phyloP scores from a whole-genome alignment of 1,139 yeast species.

The Protomyces inouyei region DNA sequence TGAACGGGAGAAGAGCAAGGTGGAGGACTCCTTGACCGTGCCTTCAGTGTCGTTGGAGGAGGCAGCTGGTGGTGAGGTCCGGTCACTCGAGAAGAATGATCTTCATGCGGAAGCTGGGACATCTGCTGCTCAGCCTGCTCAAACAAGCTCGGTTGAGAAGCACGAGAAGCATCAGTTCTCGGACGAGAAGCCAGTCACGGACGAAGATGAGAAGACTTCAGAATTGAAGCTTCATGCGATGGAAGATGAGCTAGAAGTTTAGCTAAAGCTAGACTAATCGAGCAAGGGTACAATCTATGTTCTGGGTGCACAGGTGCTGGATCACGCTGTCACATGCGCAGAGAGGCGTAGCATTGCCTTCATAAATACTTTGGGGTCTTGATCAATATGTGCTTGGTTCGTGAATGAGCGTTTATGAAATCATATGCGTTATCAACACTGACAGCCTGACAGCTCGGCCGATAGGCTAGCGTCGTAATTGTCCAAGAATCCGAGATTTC shows the following conservation, averaged over 20 bases:
- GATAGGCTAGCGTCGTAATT: too few species aligned
- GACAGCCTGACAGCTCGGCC: too few species aligned
- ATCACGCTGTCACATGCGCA: too few species aligned
- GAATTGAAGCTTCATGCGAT: neutral
- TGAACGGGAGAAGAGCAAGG: neutral
- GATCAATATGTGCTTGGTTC: too few species aligned
- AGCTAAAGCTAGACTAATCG: neutral
- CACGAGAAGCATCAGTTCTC: neutral
- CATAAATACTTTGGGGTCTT: too few species aligned
- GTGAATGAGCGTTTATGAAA: too few species aligned
- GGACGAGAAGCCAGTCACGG: neutral
- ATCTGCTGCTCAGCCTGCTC: neutral
- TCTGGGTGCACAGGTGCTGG: too few species aligned
- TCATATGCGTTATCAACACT: too few species aligned
- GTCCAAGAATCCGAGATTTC: too few species aligned
- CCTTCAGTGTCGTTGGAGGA: slow-evolving; percentile 1
- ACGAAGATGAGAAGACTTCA: neutral
- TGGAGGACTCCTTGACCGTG: neutral
- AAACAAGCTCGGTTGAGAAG: neutral
- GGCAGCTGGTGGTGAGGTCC: slow-evolving; percentile 15
- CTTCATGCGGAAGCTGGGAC: neutral
- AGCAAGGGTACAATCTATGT: too few species aligned
- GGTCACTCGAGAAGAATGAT: slow-evolving; percentile 18
- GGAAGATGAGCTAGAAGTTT: neutral
- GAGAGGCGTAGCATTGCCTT: too few species aligned